These are phyloP conservation scores for Colletotrichum falcatum DNA, from an alignment of 2,329 filamentous ascomycete genomes.

Conservation along the genomic window DNA sequence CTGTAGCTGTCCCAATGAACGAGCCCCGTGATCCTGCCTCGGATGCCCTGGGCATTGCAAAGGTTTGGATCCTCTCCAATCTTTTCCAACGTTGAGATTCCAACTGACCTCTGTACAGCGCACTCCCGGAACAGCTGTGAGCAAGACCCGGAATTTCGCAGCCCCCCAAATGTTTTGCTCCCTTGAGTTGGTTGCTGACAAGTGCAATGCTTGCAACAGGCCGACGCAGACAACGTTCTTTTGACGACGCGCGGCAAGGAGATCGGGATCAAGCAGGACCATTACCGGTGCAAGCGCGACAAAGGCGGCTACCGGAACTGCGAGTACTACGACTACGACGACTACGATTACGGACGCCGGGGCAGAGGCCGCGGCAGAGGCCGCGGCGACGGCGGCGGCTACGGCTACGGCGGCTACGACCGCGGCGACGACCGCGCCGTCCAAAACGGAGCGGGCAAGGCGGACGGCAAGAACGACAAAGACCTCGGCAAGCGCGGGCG, in stretches of 20 bases:
- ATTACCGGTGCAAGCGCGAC: conserved; percentile 20
- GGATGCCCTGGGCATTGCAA: not conserved
- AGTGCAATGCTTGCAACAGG: not conserved
- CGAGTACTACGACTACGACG: conserved; percentile 6
- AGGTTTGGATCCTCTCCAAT: not conserved
- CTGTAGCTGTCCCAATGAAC: conserved; percentile 20
- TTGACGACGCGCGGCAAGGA: conserved; percentile 2
- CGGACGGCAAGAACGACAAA: not conserved
- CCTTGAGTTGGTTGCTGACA: not conserved
- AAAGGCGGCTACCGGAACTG: not conserved
- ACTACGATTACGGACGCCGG: not conserved
- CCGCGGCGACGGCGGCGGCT: not conserved
- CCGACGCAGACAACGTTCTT: not conserved
- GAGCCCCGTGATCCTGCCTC: not conserved
- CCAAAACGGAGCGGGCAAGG: not conserved
- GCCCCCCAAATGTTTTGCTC: not conserved
- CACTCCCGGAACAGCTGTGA: conserved; percentile 26
- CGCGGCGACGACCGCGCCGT: not conserved
- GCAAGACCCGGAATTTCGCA: not conserved
- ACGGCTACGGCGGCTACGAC: too few species aligned
- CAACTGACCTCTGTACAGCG: conserved; percentile 10
- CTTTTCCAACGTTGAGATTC: not conserved
- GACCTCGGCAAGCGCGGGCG: conserved; percentile 8
- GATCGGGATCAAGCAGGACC: not conserved
- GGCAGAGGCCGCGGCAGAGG: conserved; percentile 4